Evolutionary conservation across 495 filamentous ascomycete species (phyloP).

Genomic region (Hypoxylon cercidicola): DNA sequence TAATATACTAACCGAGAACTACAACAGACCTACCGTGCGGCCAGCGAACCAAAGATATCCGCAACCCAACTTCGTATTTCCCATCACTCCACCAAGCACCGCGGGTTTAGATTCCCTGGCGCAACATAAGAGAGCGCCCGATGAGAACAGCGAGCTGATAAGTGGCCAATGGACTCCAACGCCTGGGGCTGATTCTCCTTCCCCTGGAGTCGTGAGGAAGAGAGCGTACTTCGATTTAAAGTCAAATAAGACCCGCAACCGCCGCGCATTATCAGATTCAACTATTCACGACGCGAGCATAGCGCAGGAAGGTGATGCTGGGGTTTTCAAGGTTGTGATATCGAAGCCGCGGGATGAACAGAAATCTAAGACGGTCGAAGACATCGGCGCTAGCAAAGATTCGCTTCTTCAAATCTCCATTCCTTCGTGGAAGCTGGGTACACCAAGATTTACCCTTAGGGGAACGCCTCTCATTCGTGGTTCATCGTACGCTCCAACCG

Average conservation of each 20-base stretch:
- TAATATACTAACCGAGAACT: constrained; percentile 12
- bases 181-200: constrained; percentile 43
- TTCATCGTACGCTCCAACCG: constrained; percentile 70
- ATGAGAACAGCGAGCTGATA: constrained; percentile 57
- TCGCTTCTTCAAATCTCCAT: constrained; percentile 81
- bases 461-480: constrained; percentile 84
- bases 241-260: constrained; percentile 46
- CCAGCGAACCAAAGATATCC: constrained; percentile 67
- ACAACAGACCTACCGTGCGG: constrained; percentile 66
- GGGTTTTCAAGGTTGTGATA: constrained; percentile 85
- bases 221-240: constrained; percentile 45
- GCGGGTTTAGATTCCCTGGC: constrained; percentile 61
- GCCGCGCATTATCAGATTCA: constrained; percentile 61
- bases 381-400: constrained; percentile 50
- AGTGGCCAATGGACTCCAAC: constrained; percentile 55
- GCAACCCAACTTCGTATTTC: constrained; percentile 68
- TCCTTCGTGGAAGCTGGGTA: constrained; percentile 86
- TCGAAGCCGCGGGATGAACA: constrained; percentile 71
- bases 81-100: constrained; percentile 65
- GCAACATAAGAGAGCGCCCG: constrained; percentile 42
- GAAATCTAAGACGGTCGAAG: constrained; percentile 74
- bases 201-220: constrained; percentile 42
- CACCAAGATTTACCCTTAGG: constrained; percentile 79
- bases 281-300: constrained; percentile 57
- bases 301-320: constrained; percentile 66